These are phyloP conservation scores for Boletellus emodensis DNA, from an alignment of 768 basidiomycete species.

Conservation along the genomic window DNA sequence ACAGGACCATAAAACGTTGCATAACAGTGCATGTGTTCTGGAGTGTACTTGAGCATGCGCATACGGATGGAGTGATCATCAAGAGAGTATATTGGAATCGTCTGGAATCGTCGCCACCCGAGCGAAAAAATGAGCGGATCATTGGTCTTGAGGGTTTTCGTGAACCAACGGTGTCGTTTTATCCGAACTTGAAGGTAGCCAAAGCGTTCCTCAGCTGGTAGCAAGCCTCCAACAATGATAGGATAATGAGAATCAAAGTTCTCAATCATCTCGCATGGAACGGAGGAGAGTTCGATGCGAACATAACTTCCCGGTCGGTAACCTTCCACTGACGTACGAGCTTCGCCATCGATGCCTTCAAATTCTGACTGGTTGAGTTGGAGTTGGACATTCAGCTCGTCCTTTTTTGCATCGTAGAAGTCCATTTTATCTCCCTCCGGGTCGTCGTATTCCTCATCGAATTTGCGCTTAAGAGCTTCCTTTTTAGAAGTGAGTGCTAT, in stretches of 20 bases:
- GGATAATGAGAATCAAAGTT: constrained; percentile 92
- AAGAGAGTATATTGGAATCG: constrained; percentile 89
- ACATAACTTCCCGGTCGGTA: constrained; percentile 89
- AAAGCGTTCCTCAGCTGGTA: constrained; percentile 86
- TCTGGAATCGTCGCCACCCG: constrained; percentile 98
- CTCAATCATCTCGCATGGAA: constrained; percentile 90
- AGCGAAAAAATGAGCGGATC: constrained; percentile 94
- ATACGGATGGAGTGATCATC: constrained; percentile 98
- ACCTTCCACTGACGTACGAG: constrained; percentile 84
- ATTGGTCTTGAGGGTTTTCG: constrained; percentile 90
- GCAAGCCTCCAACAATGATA: constrained; percentile 86
- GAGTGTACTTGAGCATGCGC: constrained; percentile 99
- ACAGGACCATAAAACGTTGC: constrained; percentile 97
- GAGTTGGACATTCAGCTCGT: constrained; percentile 82
- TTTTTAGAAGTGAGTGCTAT: constrained; percentile 78
- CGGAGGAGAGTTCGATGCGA: constrained; percentile 78
- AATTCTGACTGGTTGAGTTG: constrained; percentile 85
- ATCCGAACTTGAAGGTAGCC: constrained; percentile 93
- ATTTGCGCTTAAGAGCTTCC: constrained; percentile 87
- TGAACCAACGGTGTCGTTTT: constrained; percentile 95
- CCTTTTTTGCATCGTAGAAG: constrained; percentile 91
- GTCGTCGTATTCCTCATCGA: constrained; percentile 96
- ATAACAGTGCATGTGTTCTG: constrained; percentile 99
- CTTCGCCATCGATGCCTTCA: constrained; percentile 66
- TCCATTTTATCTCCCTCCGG: constrained; percentile 73